phyloP scores from a whole-genome alignment of 352 stramenopile genomes.

The Phytopythium cucurbitacearum region DNA sequence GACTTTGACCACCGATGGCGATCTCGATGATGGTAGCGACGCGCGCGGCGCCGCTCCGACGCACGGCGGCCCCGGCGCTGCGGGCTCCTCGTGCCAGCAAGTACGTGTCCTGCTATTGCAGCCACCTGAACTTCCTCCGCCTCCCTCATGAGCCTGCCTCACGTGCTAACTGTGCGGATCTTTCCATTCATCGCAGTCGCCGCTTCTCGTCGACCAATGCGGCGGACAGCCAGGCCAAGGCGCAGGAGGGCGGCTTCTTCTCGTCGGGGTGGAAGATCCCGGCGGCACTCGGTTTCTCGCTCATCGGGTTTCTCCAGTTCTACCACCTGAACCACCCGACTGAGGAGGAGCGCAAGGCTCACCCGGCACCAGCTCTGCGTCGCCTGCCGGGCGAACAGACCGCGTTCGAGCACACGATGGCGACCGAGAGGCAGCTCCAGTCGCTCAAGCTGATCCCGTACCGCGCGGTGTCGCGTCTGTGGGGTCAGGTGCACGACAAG shows the following conservation, averaged over 20 bases:
- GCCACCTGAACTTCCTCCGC: not conserved
- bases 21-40: slow-evolving; percentile 1
- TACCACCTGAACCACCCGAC: slow-evolving; percentile 62
- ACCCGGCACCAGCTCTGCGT: slow-evolving; percentile 38
- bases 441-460: slow-evolving; percentile 79
- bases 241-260: slow-evolving; percentile 14
- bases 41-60: not conserved
- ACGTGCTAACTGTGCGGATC: not conserved
- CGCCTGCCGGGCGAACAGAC: slow-evolving; percentile 51
- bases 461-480: slow-evolving; percentile 67
- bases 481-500: slow-evolving; percentile 75
- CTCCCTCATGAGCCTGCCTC: not conserved
- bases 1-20: not conserved
- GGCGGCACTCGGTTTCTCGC: slow-evolving; percentile 51
- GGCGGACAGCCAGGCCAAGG: not conserved
- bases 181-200: not conserved
- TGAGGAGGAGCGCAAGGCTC: slow-evolving; percentile 57
- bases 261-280: slow-evolving; percentile 62
- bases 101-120: not conserved
- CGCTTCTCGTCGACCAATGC: slow-evolving; percentile 11
- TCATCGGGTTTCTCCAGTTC: slow-evolving; percentile 71
- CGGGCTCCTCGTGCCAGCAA: not conserved
- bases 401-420: slow-evolving; percentile 63
- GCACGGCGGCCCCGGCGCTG: not conserved
- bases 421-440: slow-evolving; percentile 62